Evolutionary conservation across 2,329 filamentous ascomycete genomes (phyloP), one percentile per base, ranked within the genome.

Genomic region (Karstenula rhodostoma): DNA sequence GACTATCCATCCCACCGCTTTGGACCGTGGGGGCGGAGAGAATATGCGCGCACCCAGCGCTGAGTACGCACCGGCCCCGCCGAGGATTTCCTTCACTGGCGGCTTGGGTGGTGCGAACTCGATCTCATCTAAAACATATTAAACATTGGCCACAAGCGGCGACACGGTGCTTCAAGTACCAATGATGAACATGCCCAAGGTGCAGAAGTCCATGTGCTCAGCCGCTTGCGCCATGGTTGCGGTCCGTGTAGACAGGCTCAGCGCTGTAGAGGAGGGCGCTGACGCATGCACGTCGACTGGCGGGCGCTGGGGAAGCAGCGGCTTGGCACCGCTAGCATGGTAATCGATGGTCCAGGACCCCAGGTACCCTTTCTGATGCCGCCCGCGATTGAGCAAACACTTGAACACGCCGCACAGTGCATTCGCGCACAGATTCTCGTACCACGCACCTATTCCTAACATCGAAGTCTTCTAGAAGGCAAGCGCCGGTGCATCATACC

Each of bases 31-130:
- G 3, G 88, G 84, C 2, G 92, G 91, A 4, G 93, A 94, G 75
- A 97, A 90, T 51, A 99, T 83, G 33, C 95, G 91, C 19, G 95
- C 95, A 22, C 95, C 95, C 7, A 98, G 82, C 8, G 93, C 93
- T 9, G 91, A 90, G 77, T 92, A 98, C 2, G 93, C 87, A 27
- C 94, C 95, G 29, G 91, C 95, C 25, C 95, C 95, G 55, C 95
- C 95, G n/a, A 95, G 83, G 22, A 97, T 86, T 72, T 94, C 85
- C 69, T 86, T 87, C 42, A 90, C 89, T 13, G 90, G 84, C 4
- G 89, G 86, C 58, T 81, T 88, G 44, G 90, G 87, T 3, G 89
- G 89, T 33, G 87, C 83, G 72, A 93, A 96, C 70, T 97, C 91
- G 70, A 98, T 98, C 62, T 97, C 92, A 82, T 98, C 94, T 94